Evolutionary conservation across 129 eudicot species (phyloP).

Genomic region (Helianthus tuberosus): DNA sequence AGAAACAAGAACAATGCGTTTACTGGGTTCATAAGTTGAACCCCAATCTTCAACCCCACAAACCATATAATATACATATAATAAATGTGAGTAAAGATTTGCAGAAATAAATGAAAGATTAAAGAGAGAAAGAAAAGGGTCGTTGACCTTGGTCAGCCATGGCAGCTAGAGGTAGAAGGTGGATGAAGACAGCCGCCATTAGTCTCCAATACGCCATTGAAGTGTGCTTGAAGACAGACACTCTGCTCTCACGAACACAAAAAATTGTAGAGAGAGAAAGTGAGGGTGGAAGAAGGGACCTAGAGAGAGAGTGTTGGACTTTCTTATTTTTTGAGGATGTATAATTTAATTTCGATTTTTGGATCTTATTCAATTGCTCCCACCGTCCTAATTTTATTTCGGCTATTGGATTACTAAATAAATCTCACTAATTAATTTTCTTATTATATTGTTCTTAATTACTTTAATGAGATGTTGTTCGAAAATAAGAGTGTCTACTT

Average conservation of each 20-base stretch:
- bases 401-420: neutral
- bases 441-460: too few species aligned
- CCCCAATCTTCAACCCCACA: slow-evolving; percentile 16
- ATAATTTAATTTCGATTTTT: neutral
- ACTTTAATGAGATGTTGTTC: too few species aligned
- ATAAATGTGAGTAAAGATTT: neutral
- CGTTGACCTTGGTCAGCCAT: slow-evolving; percentile 56
- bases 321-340: neutral
- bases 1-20: slow-evolving; percentile 7
- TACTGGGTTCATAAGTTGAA: slow-evolving; percentile 8
- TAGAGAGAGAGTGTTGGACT: slow-evolving; percentile 18
- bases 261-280: slow-evolving; percentile 19
- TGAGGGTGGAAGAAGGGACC: neutral
- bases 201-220: slow-evolving; percentile 32
- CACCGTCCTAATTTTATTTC: neutral
- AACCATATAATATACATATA: too few species aligned
- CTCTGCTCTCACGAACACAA: neutral
- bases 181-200: slow-evolving; percentile 39
- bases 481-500: too few species aligned
- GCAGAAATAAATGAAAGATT: slow-evolving; percentile 12
- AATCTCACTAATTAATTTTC: too few species aligned
- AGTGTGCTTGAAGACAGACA: neutral
- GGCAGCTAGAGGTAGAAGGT: slow-evolving; percentile 41
- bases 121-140: neutral
- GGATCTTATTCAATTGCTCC: neutral